Conservation (phyloP, 306 rosid genomes). For the Alnus glutinosa region DNA sequence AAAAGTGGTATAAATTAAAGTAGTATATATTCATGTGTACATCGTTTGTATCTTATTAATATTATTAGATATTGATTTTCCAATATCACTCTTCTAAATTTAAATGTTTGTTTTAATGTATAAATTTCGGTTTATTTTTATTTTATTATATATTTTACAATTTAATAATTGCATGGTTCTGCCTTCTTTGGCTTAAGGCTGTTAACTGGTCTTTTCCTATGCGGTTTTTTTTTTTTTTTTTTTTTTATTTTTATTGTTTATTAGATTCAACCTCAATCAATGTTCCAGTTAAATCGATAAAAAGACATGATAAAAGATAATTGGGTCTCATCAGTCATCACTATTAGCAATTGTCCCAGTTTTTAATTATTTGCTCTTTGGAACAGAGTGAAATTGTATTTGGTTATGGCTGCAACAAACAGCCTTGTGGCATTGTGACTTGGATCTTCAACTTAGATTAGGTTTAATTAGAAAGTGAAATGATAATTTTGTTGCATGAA, state of each 20-base stretch:
- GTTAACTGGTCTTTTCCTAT: constrained; percentile 32
- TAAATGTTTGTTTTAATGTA: not conserved
- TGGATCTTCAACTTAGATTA: not conserved
- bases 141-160: not conserved
- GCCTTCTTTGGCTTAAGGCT: constrained; percentile 66
- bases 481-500: not conserved
- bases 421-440: not conserved
- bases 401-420: not conserved
- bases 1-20: no score
- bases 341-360: not conserved
- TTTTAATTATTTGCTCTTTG: not conserved
- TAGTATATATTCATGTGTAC: not conserved
- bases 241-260: not conserved
- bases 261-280: constrained; percentile 18
- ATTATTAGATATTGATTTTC: not conserved
- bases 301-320: no score
- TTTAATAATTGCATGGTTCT: constrained; percentile 17
- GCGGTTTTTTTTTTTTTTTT: not conserved
- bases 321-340: no score
- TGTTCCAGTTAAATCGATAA: not conserved
- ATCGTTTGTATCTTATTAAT: not conserved
- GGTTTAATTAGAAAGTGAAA: not conserved
- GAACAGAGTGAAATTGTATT: not conserved
- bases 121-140: not conserved
- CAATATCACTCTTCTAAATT: not conserved